Base-by-base conservation (phyloP, 2,329 filamentous ascomycete genomes). In the Clonostachys chloroleuca region DNA sequence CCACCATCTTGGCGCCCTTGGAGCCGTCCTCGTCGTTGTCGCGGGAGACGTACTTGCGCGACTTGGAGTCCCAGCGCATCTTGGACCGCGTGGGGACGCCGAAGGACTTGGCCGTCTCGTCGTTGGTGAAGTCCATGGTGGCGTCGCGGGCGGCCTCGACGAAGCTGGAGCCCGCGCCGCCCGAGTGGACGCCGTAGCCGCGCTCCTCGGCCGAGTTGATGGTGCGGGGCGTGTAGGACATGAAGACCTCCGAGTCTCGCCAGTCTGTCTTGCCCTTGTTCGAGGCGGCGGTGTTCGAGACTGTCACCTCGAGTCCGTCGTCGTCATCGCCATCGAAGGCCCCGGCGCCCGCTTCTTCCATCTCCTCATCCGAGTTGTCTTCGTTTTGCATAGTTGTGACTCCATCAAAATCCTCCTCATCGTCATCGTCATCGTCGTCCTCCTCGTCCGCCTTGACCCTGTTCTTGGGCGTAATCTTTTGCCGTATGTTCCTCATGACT, bases 41-140 rank as follows among this genome's bases (percentile, higher is more conserved):
- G 35, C 89, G 83, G 12, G 89, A 77, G 35, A 99, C 92, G 70
- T 97, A 99, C 70, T 96, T 97, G 70, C 89, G 95, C 60, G 84
- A 82, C 68, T 96, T 95, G 74, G 95, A 92, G 73, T 99, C 94
- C 94, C 94, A 99, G 55, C 94, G 86, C 84, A 96, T 86, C 55
- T 84, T 81, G 43, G 84, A 70, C 57, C 84, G 86, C 42, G 84
- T 80, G 4, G 90, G 83, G 57, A 89, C 83, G 51, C 83, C 91
- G 64, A 96, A 95, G 2, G 81, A 78, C 61, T 89, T 88, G 56
- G 82, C 81, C 12, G 80, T 81, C 56, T 97, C 94, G 67, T 99
- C 94, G 61, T 91, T 91, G 50, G 81, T 86, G 12, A 99, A 83
- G 65, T 97, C 94, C 89, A 99, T 96, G 37, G 90, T 87, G 3